Evolutionary conservation across 2,329 filamentous ascomycete genomes (phyloP).

Genomic region (Balansia obtecta): DNA sequence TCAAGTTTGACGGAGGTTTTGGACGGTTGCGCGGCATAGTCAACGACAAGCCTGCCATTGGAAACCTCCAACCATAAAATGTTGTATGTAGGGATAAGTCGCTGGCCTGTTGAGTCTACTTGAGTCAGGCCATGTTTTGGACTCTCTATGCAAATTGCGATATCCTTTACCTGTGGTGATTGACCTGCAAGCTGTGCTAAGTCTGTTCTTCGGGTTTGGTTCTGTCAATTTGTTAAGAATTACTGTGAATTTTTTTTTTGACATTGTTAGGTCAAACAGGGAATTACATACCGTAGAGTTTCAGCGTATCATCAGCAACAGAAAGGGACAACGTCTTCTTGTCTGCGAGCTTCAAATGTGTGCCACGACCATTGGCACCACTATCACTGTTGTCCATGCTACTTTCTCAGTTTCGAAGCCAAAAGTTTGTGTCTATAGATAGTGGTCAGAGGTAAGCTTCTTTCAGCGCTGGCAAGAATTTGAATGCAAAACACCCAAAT

Average conservation of each 20-base stretch:
- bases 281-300: conserved; percentile 20
- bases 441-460: neutral
- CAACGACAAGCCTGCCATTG: conserved; percentile 51
- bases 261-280: neutral
- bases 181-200: conserved; percentile 6
- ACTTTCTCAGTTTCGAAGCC: neutral
- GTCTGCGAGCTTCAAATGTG: conserved; percentile 18
- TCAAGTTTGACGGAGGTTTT: conserved; percentile 48
- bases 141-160: no score
- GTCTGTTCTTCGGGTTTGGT: conserved; percentile 2
- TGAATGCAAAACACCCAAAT: neutral
- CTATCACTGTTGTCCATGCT: conserved; percentile 10
- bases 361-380: conserved; percentile 9
- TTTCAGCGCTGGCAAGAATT: neutral
- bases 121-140: neutral
- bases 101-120: conserved; percentile 14
- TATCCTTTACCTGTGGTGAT: conserved; percentile 5
- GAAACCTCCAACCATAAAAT: conserved; percentile 67
- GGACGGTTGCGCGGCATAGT: conserved; percentile 52
- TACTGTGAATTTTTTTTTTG: no score
- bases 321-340: conserved; percentile 18
- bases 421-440: neutral
- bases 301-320: conserved; percentile 18
- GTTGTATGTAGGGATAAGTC: conserved; percentile 62
- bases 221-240: conserved; percentile 5